A percentile compares a stretch with the other conserved stretches of the same genome.
Evolutionary conservation across 176 grass and related monocot species (phyloP).

Genomic region (Juncus inflexus): DNA sequence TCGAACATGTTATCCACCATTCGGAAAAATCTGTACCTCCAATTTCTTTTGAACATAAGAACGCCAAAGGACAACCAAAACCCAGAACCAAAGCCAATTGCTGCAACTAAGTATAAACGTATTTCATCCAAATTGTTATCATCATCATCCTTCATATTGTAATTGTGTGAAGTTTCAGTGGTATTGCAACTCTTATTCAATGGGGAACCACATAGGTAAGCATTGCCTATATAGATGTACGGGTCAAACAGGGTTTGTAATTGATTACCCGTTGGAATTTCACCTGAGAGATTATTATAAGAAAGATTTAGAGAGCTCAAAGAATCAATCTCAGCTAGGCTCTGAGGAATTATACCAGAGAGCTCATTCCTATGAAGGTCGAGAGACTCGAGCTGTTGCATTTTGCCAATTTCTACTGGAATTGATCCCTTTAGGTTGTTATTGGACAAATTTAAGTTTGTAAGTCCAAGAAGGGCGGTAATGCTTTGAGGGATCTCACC

Average conservation of each 20-base stretch:
- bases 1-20: conserved; percentile 21
- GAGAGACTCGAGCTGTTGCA: conserved; percentile 33
- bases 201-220: conserved; percentile 37
- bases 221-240: conserved; percentile 37
- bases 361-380: conserved; percentile 42
- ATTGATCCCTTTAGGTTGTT: too few relatives aligned
- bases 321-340: conserved; percentile 14
- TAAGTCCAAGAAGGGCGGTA: neutral
- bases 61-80: conserved; percentile 25
- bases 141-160: neutral
- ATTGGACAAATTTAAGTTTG: too few relatives aligned
- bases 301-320: conserved; percentile 32
- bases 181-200: conserved; percentile 21
- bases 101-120: conserved; percentile 19
- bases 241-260: conserved; percentile 25
- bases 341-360: conserved; percentile 35
- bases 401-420: neutral
- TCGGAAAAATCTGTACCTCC: conserved; percentile 33
- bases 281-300: conserved; percentile 39
- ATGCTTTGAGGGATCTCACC: too few relatives aligned
- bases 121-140: neutral
- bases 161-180: neutral
- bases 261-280: conserved; percentile 41
- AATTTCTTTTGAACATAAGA: conserved; percentile 34
- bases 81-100: conserved; percentile 29